These are phyloP conservation scores for Tricholoma furcatifolium DNA, from an alignment of 768 basidiomycete species.

Conservation along the genomic window DNA sequence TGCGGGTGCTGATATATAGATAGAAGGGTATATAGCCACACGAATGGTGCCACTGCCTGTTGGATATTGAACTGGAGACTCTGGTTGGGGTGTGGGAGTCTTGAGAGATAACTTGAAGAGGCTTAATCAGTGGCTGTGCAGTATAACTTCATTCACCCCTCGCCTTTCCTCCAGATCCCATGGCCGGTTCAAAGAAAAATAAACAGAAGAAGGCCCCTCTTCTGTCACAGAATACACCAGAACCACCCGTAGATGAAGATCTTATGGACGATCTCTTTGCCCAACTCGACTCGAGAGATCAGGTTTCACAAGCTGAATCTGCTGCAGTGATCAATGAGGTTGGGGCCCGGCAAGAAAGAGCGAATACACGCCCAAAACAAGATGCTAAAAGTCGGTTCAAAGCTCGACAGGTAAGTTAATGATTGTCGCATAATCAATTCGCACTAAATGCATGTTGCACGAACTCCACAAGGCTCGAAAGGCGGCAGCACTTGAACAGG, in stretches of 20 bases:
- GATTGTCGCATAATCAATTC: background rate
- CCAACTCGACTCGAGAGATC: constrained; percentile 68
- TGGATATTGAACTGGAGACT: background rate
- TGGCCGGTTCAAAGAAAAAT: constrained; percentile 56
- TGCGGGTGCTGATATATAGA: background rate
- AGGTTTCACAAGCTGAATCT: constrained; percentile 47
- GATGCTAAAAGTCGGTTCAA: constrained; percentile 63
- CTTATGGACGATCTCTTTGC: constrained; percentile 76
- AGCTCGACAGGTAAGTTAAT: constrained; percentile 60
- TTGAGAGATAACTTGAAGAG: background rate
- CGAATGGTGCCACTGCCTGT: background rate
- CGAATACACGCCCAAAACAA: constrained; percentile 40
- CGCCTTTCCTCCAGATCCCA: constrained; percentile 17
- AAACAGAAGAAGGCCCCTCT: constrained; percentile 50
- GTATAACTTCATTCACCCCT: background rate
- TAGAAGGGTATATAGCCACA: background rate
- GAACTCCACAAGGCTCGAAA: constrained; percentile 61
- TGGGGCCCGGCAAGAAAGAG: constrained; percentile 32
- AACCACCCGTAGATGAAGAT: constrained; percentile 48
- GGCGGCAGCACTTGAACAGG: constrained; percentile 60
- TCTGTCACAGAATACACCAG: constrained; percentile 25
- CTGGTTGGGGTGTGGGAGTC: background rate
- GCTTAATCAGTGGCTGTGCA: constrained; percentile 16
- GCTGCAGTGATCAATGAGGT: constrained; percentile 49
- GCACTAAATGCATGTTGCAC: too few relatives aligned